Evolutionary conservation across 2,329 filamentous ascomycete species (phyloP).

Genomic region (Magnaporthales sp.): DNA sequence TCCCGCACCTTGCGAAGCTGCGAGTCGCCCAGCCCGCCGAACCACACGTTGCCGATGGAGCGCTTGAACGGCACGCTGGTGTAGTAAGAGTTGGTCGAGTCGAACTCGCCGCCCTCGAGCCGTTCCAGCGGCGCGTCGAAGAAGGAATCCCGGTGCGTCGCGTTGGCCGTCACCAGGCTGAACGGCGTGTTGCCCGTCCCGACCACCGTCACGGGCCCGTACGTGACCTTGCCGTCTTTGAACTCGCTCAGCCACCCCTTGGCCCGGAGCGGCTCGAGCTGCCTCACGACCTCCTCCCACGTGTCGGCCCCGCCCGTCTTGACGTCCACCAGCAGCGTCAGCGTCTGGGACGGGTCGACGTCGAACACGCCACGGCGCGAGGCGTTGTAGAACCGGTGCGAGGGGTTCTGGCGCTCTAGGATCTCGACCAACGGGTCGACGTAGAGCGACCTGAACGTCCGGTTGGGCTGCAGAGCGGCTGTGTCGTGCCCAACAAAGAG

Average conservation of each 20-base stretch:
- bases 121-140: slow-evolving; percentile 54
- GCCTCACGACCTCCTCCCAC: slow-evolving; percentile 41
- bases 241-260: slow-evolving; percentile 48
- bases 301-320: slow-evolving; percentile 48
- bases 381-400: slow-evolving; percentile 34
- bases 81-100: slow-evolving; percentile 54
- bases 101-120: slow-evolving; percentile 29
- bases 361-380: slow-evolving; percentile 47
- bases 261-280: slow-evolving; percentile 50
- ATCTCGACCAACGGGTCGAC: slow-evolving; percentile 53
- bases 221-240: slow-evolving; percentile 37
- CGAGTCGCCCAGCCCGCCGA: slow-evolving; percentile 28
- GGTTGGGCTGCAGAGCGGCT: slow-evolving; percentile 40
- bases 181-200: slow-evolving; percentile 58
- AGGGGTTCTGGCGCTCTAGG: slow-evolving; percentile 39
- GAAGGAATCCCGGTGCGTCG: slow-evolving; percentile 51
- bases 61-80: slow-evolving; percentile 49
- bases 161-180: slow-evolving; percentile 41
- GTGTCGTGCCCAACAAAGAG: slow-evolving; percentile 57
- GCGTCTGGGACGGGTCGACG: slow-evolving; percentile 38
- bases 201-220: slow-evolving; percentile 57
- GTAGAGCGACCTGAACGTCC: slow-evolving; percentile 55
- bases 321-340: slow-evolving; percentile 60
- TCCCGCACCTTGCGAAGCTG: slow-evolving; percentile 34
- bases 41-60: slow-evolving; percentile 43